Evolutionary conservation across 148 eudicot genomes (phyloP).

Genomic region (Vaccinium corymbosum): DNA sequence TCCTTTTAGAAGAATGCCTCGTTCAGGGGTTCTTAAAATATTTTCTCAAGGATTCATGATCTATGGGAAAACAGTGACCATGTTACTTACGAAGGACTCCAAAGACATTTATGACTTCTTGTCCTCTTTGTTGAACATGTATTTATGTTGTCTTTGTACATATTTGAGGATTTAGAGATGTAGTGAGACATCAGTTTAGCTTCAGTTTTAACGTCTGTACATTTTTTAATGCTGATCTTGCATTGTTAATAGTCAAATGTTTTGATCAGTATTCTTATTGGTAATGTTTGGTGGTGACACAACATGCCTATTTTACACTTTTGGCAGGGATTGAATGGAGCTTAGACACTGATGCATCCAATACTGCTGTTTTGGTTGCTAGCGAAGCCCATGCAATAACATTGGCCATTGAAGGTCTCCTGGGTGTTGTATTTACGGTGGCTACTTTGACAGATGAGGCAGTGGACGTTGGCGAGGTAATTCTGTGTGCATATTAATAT

Average conservation of each 20-base stretch:
- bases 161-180: neutral
- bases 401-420: constrained; percentile 93
- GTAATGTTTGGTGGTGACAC: constrained; percentile 2
- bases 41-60: neutral
- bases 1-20: neutral
- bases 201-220: neutral
- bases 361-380: constrained; percentile 95
- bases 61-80: neutral
- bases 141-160: neutral
- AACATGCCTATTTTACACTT: neutral
- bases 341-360: constrained; percentile 96
- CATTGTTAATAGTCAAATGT: neutral
- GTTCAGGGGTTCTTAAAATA: neutral
- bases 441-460: constrained; percentile 99
- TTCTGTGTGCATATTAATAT: neutral
- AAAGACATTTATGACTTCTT: neutral
- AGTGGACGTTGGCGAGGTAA: constrained; percentile 94
- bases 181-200: neutral
- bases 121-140: neutral
- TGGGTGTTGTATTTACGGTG: constrained; percentile 95
- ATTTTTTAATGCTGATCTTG: neutral
- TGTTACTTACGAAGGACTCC: neutral
- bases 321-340: constrained; percentile 92
- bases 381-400: constrained; percentile 98
- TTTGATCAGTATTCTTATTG: neutral